Evolutionary conservation across 139 green algal species (phyloP).

Genomic region (Dunaliella primolecta): DNA sequence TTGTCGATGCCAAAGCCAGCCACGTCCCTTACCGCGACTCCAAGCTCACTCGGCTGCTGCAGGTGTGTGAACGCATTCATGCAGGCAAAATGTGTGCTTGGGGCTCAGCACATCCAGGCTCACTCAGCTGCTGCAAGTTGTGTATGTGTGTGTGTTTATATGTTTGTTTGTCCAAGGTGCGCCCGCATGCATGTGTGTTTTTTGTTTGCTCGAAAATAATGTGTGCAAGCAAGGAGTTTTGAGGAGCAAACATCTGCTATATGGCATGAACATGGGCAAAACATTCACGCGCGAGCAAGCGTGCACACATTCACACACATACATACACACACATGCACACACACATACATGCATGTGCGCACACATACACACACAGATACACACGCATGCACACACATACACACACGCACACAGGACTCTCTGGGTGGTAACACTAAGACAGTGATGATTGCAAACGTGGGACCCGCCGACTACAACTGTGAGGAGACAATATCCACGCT

Average conservation of each 20-base stretch:
- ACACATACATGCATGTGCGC: neutral
- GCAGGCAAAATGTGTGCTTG: too few relatives aligned
- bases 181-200: too few relatives aligned
- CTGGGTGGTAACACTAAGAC: conserved; percentile 75
- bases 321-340: neutral
- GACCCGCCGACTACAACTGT: conserved; percentile 61
- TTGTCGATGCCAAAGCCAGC: conserved; percentile 71
- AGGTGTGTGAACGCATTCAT: conserved; percentile 65
- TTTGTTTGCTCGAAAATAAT: too few relatives aligned
- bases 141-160: too few relatives aligned
- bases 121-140: too few relatives aligned
- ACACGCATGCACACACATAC: conserved; percentile 3
- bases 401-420: conserved; percentile 43
- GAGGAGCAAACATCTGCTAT: too few relatives aligned
- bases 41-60: conserved; percentile 94
- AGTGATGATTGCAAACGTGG: conserved; percentile 71
- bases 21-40: conserved; percentile 94
- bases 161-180: neutral
- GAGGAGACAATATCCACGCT: conserved; percentile 72
- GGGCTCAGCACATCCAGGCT: too few relatives aligned
- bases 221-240: too few relatives aligned
- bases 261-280: neutral
- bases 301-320: too few relatives aligned
- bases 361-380: neutral
- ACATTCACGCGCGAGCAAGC: neutral